Evolutionary conservation across 2,329 filamentous ascomycete genomes (phyloP).

Genomic region (Onygenales sp.): DNA sequence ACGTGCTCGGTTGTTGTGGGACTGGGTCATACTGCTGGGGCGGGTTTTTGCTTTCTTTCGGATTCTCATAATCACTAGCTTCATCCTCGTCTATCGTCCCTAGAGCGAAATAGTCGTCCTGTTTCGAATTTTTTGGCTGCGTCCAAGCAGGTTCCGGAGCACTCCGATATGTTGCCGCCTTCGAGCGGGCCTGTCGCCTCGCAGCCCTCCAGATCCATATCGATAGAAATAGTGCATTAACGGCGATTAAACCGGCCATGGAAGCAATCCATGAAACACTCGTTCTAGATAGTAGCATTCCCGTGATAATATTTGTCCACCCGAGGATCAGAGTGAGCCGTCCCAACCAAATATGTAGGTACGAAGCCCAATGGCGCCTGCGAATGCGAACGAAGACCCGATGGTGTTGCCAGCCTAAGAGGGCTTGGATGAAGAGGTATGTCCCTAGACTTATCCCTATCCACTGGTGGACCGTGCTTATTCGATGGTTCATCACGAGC

Average conservation of each 20-base stretch:
- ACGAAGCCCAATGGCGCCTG: not conserved
- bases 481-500: not conserved
- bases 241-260: not conserved
- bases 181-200: not conserved
- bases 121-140: not conserved
- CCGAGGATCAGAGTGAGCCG: not conserved
- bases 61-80: not conserved
- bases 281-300: not conserved
- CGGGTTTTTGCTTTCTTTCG: not conserved
- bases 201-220: not conserved
- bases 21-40: too few relatives aligned
- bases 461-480: not conserved
- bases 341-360: not conserved
- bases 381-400: not conserved
- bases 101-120: not conserved
- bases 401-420: constrained; percentile 1
- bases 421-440: not conserved
- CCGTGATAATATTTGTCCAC: not conserved
- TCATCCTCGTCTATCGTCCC: not conserved
- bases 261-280: not conserved
- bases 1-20: too few relatives aligned
- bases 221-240: not conserved
- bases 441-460: not conserved
- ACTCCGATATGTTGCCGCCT: not conserved
- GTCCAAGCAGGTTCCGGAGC: not conserved